Base-by-base conservation (phyloP, 345 rosid genomes). In the Pistacia vera region DNA sequence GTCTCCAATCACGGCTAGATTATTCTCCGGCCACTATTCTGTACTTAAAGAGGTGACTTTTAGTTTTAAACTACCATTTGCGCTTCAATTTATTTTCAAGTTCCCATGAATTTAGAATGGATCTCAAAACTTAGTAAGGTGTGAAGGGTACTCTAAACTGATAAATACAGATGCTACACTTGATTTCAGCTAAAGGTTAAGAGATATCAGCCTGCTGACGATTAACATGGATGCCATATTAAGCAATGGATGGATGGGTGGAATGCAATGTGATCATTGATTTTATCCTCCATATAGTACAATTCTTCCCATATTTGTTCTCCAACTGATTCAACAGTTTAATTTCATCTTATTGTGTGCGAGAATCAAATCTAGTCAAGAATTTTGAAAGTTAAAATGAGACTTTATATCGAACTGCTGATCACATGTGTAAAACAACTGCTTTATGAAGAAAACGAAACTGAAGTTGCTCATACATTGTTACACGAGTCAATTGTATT, bases 1-100 rank as follows among this genome's bases (percentile, higher is more conserved):
- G 94, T 91, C 79, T 93, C 96, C 1, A 93, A 93, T 77, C 97
- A 93, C 96, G 90, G 78, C 90, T 93, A 2, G 91, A 91, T 65
- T 90, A 90, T 65, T 71, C 84, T 51, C 96, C 96, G 3, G 85
- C 97, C 17, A 85, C 94, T 0, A 86, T 56, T 78, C 85, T 65
- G 90, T 82, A 59, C 86, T 93, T 68, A 93, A 93, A 81, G 96
- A 93, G 93, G 97, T 89, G 57, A 52, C 46, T 10, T 1, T 36
- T 25, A 41, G 14, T 72, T 54, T 7, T 18, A 11, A 18, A n/a
- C n/a, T 22, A 30, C 41, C 14, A 8, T 71, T 48, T 22, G 74
- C 22, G 38, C 2, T 55, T 4, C 16, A 48, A 49, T 12, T 22
- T 44, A 54, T 13, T 54, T 13, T 17, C n/a, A 12, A 13, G n/a